Conservation (phyloP, 169 alveolate genomes). For the Eimeria necatrix region DNA sequence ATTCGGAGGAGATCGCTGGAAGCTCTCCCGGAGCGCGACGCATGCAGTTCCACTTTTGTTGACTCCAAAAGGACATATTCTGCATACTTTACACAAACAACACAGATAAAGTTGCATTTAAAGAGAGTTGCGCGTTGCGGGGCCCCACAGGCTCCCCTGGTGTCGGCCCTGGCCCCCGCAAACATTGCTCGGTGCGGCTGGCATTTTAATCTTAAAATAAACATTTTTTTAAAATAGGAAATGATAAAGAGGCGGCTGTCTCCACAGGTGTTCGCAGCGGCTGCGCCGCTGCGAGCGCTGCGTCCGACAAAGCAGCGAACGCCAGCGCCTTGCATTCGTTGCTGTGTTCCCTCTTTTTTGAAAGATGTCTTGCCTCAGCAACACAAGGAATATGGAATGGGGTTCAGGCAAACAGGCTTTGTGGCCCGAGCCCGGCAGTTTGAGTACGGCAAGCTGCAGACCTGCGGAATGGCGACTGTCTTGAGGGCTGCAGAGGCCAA, state of each 20-base stretch:
- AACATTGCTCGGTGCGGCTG: neutral
- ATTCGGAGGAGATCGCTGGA: too few relatives aligned
- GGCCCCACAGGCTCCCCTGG: neutral
- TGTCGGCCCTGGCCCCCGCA: neutral
- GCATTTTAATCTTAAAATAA: neutral
- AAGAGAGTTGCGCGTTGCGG: neutral
- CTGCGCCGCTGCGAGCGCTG: constrained; percentile 12
- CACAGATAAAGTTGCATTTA: neutral
- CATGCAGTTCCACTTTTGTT: too few relatives aligned
- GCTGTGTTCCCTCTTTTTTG: neutral
- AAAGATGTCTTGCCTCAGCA: neutral
- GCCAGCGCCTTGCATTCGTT: neutral
- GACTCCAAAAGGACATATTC: too few relatives aligned
- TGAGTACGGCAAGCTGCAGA: neutral
- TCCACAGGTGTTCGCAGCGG: neutral
- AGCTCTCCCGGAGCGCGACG: too few relatives aligned
- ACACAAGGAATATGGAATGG: too few relatives aligned
- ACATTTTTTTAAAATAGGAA: neutral
- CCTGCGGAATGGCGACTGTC: neutral
- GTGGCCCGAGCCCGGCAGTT: neutral
- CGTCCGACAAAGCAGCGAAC: constrained; percentile 12
- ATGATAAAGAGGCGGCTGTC: neutral
- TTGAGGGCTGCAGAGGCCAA: neutral
- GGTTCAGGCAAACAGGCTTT: too few relatives aligned
- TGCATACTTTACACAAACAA: too few relatives aligned